Base-by-base conservation (phyloP, 2,329 filamentous ascomycete species). In the Penicillium sp. region DNA sequence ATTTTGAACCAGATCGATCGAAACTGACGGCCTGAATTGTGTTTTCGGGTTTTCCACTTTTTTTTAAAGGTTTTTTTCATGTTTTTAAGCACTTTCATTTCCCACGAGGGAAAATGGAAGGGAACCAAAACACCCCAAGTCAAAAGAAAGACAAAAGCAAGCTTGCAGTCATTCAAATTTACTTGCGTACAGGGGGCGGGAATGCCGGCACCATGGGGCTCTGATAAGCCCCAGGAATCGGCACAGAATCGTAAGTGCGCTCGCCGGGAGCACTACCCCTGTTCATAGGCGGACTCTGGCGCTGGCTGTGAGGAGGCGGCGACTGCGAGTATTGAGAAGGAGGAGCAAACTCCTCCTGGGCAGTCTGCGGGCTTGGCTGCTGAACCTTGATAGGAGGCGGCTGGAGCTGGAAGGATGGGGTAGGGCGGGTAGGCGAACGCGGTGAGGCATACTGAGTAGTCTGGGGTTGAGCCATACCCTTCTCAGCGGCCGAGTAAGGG, bases 161-260 rank as follows among this genome's bases (percentile, higher is more conserved):
- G 13, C 47, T 42, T 50, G 46, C 17, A 46, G 3, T 47, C 35
- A 29, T 40, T 17, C 46, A 19, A 50, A 37, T 49, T 67, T 59
- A 70, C 50, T 64, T 59, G 41, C 61, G 65, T 50, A 54, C 57
- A 41, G 61, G 62, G 40, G 69, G 62, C 17, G 69, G 73, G 64
- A 79, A 77, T 27, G 69, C 71, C 23, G 79, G 78, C 52, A 74
- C 78, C 56, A 80, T 70, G 7, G 80, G 78, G 55, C 75, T 79
- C 7, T 83, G 80, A 71, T 97, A 97, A 0, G 92, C 90, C 6
- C 89, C 90, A 0, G 93, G 93, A 59, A 97, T 96, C 0, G 93
- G 91, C 33, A 97, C 93, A 23, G 88, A 80, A 13, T 88, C 93
- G 74, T 96, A 97, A 49, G 87, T 86, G 67, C 89, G 86, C 81